These are phyloP conservation scores for Kokia cookei DNA, from an alignment of 441 rosid genomes.

Conservation along the genomic window DNA sequence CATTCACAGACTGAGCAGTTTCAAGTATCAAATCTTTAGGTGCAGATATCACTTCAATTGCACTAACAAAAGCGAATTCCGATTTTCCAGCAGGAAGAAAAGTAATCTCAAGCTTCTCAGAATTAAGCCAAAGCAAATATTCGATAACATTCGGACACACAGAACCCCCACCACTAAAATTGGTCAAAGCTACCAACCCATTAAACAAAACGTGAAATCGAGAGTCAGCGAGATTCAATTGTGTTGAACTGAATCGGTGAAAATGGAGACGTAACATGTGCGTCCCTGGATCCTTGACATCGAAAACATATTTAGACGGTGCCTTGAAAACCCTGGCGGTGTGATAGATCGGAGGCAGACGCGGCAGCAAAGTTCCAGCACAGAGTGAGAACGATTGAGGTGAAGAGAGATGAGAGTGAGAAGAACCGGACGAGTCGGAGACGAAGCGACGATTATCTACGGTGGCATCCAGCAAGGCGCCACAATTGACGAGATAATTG, in stretches of 20 bases:
- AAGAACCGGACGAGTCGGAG: constrained; percentile 26
- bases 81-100: constrained; percentile 43
- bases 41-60: constrained; percentile 82
- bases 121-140: constrained; percentile 47
- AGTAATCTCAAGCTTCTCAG: constrained; percentile 39
- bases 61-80: constrained; percentile 66
- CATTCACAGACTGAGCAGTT: constrained; percentile 34
- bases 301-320: constrained; percentile 51
- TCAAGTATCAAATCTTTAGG: constrained; percentile 73
- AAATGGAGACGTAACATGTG: constrained; percentile 73
- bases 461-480: constrained; percentile 51
- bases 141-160: constrained; percentile 46
- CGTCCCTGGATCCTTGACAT: constrained; percentile 47
- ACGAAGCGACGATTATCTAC: constrained; percentile 51
- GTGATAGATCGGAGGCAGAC: constrained; percentile 39
- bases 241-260: constrained; percentile 34
- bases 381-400: constrained; percentile 23
- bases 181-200: constrained; percentile 49
- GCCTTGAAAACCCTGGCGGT: constrained; percentile 54
- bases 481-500: constrained; percentile 58
- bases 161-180: constrained; percentile 37
- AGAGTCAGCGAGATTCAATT: constrained; percentile 24
- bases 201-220: constrained; percentile 61
- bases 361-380: constrained; percentile 15
- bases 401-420: constrained; percentile 21